Conservation (phyloP, 163 green algal genomes). For the Prototheca stagnorum region DNA sequence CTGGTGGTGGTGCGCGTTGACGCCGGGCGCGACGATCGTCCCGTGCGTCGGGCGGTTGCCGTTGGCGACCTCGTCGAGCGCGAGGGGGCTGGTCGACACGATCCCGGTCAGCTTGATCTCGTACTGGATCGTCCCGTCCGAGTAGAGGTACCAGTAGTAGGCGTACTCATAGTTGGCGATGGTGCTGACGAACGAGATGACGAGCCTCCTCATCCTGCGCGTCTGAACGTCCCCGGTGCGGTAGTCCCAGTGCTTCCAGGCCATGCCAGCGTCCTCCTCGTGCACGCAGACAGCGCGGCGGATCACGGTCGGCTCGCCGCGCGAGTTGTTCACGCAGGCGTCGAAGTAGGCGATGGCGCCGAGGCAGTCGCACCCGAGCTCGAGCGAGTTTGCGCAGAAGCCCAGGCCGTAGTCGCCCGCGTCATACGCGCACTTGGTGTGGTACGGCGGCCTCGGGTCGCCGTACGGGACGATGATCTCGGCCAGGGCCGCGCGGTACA, state of each 20-base stretch:
- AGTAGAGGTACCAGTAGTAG: conserved; percentile 55
- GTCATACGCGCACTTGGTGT: conserved; percentile 61
- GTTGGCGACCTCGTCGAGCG: background rate
- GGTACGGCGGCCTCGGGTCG: conserved; percentile 22
- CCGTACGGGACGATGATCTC: conserved; percentile 75
- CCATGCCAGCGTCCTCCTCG: conserved; percentile 72
- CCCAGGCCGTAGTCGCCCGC: conserved; percentile 52
- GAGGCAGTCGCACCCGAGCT: conserved; percentile 76
- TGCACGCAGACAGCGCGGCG: conserved; percentile 80
- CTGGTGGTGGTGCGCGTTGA: conserved; percentile 64
- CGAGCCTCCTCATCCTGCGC: conserved; percentile 51
- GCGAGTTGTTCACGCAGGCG: conserved; percentile 33
- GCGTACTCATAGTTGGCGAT: conserved; percentile 65
- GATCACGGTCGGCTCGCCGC: conserved; percentile 32
- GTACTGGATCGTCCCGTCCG: conserved; percentile 68
- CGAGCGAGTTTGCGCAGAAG: conserved; percentile 46
- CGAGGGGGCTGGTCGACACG: conserved; percentile 24
- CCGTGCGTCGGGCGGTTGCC: conserved; percentile 1
- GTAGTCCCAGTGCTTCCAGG: conserved; percentile 86
- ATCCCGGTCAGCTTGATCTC: conserved; percentile 81
- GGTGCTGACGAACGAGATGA: conserved; percentile 64
- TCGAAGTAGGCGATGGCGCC: conserved; percentile 76
- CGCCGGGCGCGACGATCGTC: conserved; percentile 24
- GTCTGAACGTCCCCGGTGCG: conserved; percentile 26
- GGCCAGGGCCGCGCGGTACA: conserved; percentile 56